Conservation (phyloP, 2,329 filamentous ascomycete species). For the Pseudogymnoascus sp. region DNA sequence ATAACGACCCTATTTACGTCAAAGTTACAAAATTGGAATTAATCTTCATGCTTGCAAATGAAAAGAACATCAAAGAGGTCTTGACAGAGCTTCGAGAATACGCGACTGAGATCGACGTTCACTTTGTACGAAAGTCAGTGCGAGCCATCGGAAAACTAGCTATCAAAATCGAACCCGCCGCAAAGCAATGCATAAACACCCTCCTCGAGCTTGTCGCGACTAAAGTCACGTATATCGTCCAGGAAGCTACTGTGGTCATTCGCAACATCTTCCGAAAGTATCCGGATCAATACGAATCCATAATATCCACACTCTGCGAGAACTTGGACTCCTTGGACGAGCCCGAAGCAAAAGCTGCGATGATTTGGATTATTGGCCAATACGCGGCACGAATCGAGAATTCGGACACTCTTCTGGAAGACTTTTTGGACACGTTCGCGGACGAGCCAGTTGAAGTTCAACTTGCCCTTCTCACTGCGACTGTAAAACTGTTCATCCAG, state of each 20-base stretch:
- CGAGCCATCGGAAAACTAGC: constrained; percentile 95
- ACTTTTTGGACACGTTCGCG: constrained; percentile 87
- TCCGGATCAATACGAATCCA: constrained; percentile 96
- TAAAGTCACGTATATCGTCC: constrained; percentile 98
- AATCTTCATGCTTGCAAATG: constrained; percentile 96
- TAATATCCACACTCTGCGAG: constrained; percentile 91
- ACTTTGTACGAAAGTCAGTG: constrained; percentile 96
- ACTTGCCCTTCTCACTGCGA: constrained; percentile 85
- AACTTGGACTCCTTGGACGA: constrained; percentile 95
- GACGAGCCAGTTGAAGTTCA: constrained; percentile 96
- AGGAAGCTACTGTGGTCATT: constrained; percentile 97
- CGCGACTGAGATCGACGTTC: constrained; percentile 95
- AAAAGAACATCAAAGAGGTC: constrained; percentile 92
- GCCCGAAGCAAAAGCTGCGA: constrained; percentile 93
- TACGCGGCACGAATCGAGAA: constrained; percentile 98
- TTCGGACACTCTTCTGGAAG: constrained; percentile 84
- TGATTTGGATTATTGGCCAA: constrained; percentile 99
- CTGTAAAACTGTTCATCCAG: constrained; percentile 96
- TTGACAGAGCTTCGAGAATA: constrained; percentile 92
- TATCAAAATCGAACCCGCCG: constrained; percentile 96
- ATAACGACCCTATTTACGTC: constrained; percentile 98
- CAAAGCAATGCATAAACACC: constrained; percentile 83
- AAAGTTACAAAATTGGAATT: constrained; percentile 98
- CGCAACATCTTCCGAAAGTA: constrained; percentile 99
- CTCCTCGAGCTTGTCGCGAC: constrained; percentile 89